phyloP scores from a whole-genome alignment of 2,329 filamentous ascomycete genomes.

The Colletotrichum lindemuthianum region DNA sequence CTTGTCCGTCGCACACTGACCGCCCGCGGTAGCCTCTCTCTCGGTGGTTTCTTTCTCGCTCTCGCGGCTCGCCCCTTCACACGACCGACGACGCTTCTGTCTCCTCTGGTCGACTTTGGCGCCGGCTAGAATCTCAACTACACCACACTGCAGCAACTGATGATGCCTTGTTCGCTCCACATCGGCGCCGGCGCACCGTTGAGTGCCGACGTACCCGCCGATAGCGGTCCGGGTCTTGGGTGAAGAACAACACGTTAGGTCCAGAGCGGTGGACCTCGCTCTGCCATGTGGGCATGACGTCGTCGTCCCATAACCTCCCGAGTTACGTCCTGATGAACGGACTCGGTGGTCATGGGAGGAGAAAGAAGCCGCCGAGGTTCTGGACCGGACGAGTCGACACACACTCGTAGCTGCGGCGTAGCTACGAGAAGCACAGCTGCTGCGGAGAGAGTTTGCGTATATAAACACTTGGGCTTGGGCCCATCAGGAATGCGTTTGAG shows the following conservation, averaged over 20 bases:
- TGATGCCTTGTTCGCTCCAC: background rate
- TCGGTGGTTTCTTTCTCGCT: too few relatives aligned
- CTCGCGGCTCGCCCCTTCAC: constrained; percentile 31
- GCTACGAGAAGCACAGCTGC: background rate
- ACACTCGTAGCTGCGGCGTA: background rate
- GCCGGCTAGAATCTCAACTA: background rate
- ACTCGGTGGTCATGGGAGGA: background rate
- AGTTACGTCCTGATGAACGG: constrained; percentile 26
- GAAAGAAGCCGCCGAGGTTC: constrained; percentile 4
- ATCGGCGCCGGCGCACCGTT: constrained; percentile 23
- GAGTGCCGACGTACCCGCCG: constrained; percentile 25
- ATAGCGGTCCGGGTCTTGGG: constrained; percentile 12
- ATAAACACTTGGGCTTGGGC: constrained; percentile 10
- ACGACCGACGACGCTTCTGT: constrained; percentile 9
- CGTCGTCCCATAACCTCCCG: constrained; percentile 17
- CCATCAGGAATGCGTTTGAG: background rate
- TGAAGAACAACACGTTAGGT: background rate
- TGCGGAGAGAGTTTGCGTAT: constrained; percentile 12
- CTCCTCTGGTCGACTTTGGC: background rate
- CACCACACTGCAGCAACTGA: background rate
- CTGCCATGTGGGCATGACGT: constrained; percentile 28
- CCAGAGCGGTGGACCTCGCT: constrained; percentile 19
- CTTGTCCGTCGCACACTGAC: background rate
- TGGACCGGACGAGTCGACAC: background rate
- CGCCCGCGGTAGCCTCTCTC: background rate